These are phyloP conservation scores for Fusarium neocosmosporiellum DNA, from an alignment of 2,329 filamentous ascomycete genomes.

Conservation along the genomic window DNA sequence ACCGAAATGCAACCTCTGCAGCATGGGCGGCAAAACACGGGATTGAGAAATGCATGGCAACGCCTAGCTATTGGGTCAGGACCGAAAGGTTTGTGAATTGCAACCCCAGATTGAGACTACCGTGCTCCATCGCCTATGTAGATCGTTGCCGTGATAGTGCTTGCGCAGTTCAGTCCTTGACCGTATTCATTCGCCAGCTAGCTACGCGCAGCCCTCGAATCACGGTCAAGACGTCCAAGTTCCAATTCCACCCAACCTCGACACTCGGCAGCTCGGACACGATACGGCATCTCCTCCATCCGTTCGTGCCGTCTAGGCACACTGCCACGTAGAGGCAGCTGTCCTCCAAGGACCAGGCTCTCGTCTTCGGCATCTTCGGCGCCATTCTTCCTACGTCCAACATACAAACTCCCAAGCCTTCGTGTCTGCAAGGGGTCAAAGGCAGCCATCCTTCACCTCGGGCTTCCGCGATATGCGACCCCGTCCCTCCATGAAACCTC, in stretches of 20 bases:
- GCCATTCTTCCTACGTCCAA: background rate
- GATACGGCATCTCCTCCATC: background rate
- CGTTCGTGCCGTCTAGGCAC: background rate
- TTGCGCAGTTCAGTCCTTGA: background rate
- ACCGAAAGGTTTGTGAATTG: background rate
- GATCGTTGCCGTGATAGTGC: background rate
- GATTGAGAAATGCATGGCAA: background rate
- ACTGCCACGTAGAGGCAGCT: background rate
- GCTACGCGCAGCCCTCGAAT: background rate
- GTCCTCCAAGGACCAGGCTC: background rate
- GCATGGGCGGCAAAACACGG: background rate
- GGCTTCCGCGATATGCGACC: slow-evolving; percentile 10
- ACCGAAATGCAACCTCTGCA: background rate
- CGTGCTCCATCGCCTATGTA: background rate
- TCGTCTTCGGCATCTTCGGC: background rate
- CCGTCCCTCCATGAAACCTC: slow-evolving; percentile 7
- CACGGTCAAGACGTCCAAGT: background rate
- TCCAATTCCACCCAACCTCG: background rate
- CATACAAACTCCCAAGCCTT: slow-evolving; percentile 2
- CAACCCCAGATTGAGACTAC: background rate
- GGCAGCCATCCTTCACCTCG: background rate
- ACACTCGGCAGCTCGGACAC: background rate
- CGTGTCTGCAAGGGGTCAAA: background rate
- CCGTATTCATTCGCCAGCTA: background rate
- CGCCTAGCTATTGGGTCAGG: background rate